Percentiles rank a stretch among this genome's conserved stretches.
These are phyloP conservation scores for Ustilago xerochloae DNA, from an alignment of 1,284 basidiomycete genomes.

Conservation along the genomic window DNA sequence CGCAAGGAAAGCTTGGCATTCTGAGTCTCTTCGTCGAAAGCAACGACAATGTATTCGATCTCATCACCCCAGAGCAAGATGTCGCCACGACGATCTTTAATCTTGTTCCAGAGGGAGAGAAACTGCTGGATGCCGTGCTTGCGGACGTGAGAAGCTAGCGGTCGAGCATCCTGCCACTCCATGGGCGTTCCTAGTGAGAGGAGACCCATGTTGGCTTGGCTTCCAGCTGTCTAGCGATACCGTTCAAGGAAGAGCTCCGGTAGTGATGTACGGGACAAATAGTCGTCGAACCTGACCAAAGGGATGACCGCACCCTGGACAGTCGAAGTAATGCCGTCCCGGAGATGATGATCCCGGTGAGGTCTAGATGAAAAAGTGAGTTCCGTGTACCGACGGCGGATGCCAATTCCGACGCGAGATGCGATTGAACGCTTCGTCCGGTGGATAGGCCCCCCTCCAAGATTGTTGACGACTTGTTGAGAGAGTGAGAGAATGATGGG, in stretches of 20 bases:
- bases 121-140: slow-evolving; percentile 95
- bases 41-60: slow-evolving; percentile 97
- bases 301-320: no score
- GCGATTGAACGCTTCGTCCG: neutral
- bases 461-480: neutral
- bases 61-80: slow-evolving; percentile 99
- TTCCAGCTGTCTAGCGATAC: neutral
- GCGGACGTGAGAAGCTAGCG: slow-evolving; percentile 84
- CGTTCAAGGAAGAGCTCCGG: neutral
- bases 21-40: slow-evolving; percentile 81
- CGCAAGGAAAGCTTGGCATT: slow-evolving; percentile 89
- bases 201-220: slow-evolving; percentile 79
- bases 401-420: neutral
- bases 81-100: slow-evolving; percentile 92
- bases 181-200: slow-evolving; percentile 94
- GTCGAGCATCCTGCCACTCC: slow-evolving; percentile 87
- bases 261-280: neutral
- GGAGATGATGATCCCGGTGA: no score
- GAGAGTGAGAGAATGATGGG: neutral
- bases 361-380: no score
- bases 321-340: no score
- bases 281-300: neutral
- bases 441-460: neutral
- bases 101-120: slow-evolving; percentile 87
- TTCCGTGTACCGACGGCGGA: neutral